phyloP scores from a whole-genome alignment of 371 early-diverging fungal genomes.

The Mucor saturninus region DNA sequence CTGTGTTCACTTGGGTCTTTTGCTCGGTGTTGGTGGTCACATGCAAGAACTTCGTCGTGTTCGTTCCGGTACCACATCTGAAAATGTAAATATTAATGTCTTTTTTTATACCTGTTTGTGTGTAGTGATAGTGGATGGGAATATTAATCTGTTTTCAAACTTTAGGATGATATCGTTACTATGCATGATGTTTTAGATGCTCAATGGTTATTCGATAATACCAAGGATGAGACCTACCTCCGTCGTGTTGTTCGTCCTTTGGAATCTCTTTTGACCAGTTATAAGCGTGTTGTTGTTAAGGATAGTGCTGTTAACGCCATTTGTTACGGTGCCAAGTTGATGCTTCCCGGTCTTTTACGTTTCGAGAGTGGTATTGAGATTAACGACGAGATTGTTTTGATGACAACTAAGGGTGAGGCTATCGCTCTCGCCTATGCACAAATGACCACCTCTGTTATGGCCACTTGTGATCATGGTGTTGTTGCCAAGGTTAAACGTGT shows the following conservation, averaged over 20 bases:
- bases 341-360: constrained; percentile 91
- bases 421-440: constrained; percentile 96
- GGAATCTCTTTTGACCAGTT: constrained; percentile 93
- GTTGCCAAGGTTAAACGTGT: constrained; percentile 99
- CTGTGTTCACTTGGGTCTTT: constrained; percentile 98
- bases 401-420: constrained; percentile 99
- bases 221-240: constrained; percentile 88
- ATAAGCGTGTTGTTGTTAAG: constrained; percentile 99
- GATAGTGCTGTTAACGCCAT: constrained; percentile 99
- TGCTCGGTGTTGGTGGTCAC: constrained; percentile 97
- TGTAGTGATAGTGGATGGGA: neutral
- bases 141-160: neutral
- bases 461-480: constrained; percentile 85
- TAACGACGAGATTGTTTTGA: constrained; percentile 95
- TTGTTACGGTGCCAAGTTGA: constrained; percentile 99
- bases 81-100: constrained; percentile 63
- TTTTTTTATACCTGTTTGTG: neutral
- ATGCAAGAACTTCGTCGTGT: constrained; percentile 99
- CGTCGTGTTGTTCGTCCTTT: constrained; percentile 97
- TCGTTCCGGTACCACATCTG: constrained; percentile 93
- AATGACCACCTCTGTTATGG: constrained; percentile 96
- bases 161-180: constrained; percentile 92
- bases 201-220: constrained; percentile 97
- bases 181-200: constrained; percentile 99
- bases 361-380: constrained; percentile 97